Conservation (phyloP, 164 flowering plant genomes). For the Umbellularia californica region DNA sequence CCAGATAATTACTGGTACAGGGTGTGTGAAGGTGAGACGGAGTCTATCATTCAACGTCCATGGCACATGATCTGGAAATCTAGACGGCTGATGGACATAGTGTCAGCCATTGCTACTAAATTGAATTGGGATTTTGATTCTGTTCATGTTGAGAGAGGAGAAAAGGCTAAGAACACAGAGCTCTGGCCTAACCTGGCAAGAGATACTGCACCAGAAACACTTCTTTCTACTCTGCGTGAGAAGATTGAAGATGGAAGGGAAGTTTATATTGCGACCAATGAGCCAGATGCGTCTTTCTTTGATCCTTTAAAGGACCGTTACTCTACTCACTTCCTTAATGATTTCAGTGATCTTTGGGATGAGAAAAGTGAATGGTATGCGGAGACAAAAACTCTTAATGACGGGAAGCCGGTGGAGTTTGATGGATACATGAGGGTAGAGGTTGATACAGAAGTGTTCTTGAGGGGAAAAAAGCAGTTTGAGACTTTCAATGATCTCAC, state of each 20-base stretch:
- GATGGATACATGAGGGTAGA: conserved; percentile 89
- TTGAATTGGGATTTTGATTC: conserved; percentile 69
- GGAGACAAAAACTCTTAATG: conserved; percentile 63
- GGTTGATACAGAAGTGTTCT: conserved; percentile 86
- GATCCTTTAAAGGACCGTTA: conserved; percentile 85
- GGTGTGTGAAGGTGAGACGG: conserved; percentile 92
- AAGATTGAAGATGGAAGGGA: conserved; percentile 79
- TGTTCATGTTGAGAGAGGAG: conserved; percentile 80
- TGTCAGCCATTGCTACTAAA: conserved; percentile 22
- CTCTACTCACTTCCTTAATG: conserved; percentile 75
- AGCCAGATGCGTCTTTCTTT: conserved; percentile 62
- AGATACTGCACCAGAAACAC: conserved; percentile 71
- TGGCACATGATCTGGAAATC: conserved; percentile 94
- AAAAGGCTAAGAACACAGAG: conserved; percentile 55
- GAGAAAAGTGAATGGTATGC: conserved; percentile 78
- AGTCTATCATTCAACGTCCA: conserved; percentile 74
- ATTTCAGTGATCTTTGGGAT: conserved; percentile 85
- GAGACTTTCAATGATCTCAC: conserved; percentile 96
- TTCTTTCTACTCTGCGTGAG: conserved; percentile 53
- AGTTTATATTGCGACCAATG: conserved; percentile 75
- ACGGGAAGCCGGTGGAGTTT: conserved; percentile 70
- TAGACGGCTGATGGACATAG: conserved; percentile 31
- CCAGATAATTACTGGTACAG: conserved; percentile 95
- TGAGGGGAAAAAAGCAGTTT: conserved; percentile 83
- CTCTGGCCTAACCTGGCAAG: conserved; percentile 29